Evolutionary conservation across 2,329 filamentous ascomycete genomes (phyloP).

Genomic region (Ascochyta fabae): DNA sequence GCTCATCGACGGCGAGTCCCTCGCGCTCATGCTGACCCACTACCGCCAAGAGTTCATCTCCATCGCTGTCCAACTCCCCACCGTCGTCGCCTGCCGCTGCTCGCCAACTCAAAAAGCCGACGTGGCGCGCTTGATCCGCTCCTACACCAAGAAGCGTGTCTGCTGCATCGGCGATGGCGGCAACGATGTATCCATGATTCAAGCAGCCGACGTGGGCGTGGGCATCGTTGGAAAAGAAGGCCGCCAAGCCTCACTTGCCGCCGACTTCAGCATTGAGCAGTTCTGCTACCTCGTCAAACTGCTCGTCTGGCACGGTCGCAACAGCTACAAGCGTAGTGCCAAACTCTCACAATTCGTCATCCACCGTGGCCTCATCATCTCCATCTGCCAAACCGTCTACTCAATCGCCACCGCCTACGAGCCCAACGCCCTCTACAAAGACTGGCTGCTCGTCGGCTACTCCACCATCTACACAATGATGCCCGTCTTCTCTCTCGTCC

Average conservation of each 20-base stretch:
- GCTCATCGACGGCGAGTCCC: conserved; percentile 91
- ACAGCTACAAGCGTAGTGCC: conserved; percentile 93
- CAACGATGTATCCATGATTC: conserved; percentile 99
- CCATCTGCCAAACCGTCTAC: conserved; percentile 96
- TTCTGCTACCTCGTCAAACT: conserved; percentile 95
- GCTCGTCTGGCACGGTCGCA: conserved; percentile 97
- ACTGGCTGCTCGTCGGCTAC: conserved; percentile 97
- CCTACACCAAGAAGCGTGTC: conserved; percentile 90
- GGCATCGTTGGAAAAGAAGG: conserved; percentile 99
- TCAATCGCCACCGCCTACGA: conserved; percentile 92
- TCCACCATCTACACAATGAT: conserved; percentile 94
- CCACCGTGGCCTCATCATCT: conserved; percentile 93
- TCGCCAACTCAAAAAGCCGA: conserved; percentile 97
- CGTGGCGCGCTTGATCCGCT: conserved; percentile 86
- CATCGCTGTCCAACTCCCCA: conserved; percentile 83
- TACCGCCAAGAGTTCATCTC: conserved; percentile 87
- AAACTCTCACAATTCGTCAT: conserved; percentile 99
- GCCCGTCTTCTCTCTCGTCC: conserved; percentile 89
- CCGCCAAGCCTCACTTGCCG: conserved; percentile 89
- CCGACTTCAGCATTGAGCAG: conserved; percentile 95
- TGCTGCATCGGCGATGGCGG: conserved; percentile 98
- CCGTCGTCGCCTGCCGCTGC: conserved; percentile 95
- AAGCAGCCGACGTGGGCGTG: conserved; percentile 95
- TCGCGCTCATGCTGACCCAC: conserved; percentile 81
- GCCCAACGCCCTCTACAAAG: conserved; percentile 88